Conservation (phyloP, 2,329 filamentous ascomycete species). For the Zymoseptoria pseudotritici region DNA sequence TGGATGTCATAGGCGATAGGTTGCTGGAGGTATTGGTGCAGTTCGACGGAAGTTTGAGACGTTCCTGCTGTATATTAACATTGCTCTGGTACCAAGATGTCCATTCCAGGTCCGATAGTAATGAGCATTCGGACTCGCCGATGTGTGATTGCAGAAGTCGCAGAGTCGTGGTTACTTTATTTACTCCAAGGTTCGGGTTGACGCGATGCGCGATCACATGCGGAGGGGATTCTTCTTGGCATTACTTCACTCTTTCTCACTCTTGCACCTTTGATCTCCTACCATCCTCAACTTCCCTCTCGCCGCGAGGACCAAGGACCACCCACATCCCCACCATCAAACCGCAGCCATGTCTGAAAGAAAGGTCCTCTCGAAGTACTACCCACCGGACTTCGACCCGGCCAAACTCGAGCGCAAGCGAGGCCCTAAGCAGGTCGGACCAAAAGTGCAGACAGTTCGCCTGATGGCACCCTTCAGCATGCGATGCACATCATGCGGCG, state of each 20-base stretch:
- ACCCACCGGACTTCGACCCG: constrained; percentile 81
- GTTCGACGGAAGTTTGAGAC: not conserved
- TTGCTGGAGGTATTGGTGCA: not conserved
- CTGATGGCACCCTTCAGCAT: constrained; percentile 85
- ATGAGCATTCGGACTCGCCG: not conserved
- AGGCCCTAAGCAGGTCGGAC: constrained; percentile 63
- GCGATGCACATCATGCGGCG: constrained; percentile 62
- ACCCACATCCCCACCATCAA: not conserved
- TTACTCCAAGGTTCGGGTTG: not conserved
- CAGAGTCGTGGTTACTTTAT: not conserved
- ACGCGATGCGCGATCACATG: not conserved
- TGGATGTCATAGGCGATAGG: constrained; percentile 1
- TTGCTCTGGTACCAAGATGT: not conserved
- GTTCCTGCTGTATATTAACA: not conserved
- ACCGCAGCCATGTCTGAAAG: constrained; percentile 65
- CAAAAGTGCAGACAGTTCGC: constrained; percentile 76
- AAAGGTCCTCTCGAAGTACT: constrained; percentile 65
- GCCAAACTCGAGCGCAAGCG: constrained; percentile 61
- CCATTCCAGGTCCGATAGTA: not conserved
- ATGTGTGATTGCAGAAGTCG: not conserved
- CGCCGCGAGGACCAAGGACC: not conserved
- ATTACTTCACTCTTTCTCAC: not conserved
- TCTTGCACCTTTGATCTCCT: not conserved
- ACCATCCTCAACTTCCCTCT: not conserved
- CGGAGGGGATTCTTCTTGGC: not conserved